These are phyloP conservation scores for Chloromonas sp. DNA, from an alignment of 163 green algal genomes.

Conservation along the genomic window DNA sequence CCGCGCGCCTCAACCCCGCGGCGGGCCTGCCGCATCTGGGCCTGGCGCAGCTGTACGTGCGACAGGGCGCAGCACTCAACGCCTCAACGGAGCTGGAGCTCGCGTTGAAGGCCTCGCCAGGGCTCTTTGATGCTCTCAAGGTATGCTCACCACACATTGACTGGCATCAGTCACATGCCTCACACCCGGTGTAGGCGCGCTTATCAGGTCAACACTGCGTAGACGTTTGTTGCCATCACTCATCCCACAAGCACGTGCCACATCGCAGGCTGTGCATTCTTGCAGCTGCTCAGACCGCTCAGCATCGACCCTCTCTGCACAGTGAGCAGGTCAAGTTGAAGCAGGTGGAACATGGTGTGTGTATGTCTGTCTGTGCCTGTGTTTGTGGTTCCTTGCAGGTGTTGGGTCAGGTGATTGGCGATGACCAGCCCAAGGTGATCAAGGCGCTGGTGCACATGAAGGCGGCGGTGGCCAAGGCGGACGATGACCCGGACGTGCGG, in stretches of 20 bases:
- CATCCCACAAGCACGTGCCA: no score
- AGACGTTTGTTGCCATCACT: no score
- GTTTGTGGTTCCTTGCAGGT: conserved; percentile 31
- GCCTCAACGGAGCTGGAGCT: conserved; percentile 65
- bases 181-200: no score
- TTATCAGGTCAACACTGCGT: no score
- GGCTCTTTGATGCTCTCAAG: conserved; percentile 62
- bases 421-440: conserved; percentile 21
- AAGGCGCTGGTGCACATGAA: conserved; percentile 56
- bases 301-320: no score
- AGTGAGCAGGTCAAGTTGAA: no score
- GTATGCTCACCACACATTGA: conserved; percentile 10
- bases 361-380: no score
- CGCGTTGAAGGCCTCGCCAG: conserved; percentile 49
- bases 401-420: conserved; percentile 50
- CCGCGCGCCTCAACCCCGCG: conserved; percentile 41
- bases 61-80: conserved; percentile 33
- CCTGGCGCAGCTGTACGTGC: conserved; percentile 70
- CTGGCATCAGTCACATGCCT: no score
- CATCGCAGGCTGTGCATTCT: no score
- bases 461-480: conserved; percentile 30
- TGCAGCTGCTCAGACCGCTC: no score
- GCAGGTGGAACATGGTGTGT: no score
- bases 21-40: conserved; percentile 56
- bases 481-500: conserved; percentile 38